A percentile compares a stretch with the other conserved stretches of the same genome.
These are phyloP conservation scores for Blastobotrys buckinghamii DNA, from an alignment of 1,139 yeast genomes.

Conservation along the genomic window DNA sequence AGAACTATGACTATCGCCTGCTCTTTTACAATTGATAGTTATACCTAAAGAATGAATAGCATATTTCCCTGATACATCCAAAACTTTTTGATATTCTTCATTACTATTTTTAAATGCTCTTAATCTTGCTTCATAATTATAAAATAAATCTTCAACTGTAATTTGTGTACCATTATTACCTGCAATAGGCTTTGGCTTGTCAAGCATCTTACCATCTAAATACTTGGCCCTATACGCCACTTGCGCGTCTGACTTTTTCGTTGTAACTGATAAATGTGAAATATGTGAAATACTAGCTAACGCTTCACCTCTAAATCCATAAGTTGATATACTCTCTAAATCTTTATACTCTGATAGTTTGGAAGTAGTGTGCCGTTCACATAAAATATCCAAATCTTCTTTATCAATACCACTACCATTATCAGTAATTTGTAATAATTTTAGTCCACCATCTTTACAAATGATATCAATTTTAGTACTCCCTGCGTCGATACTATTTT, in stretches of 20 bases:
- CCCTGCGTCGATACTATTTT: conserved; percentile 74
- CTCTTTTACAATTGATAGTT: conserved; percentile 74
- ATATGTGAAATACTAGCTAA: conserved; percentile 63
- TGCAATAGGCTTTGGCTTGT: conserved; percentile 68
- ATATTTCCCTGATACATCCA: conserved; percentile 81
- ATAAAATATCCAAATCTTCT: conserved; percentile 52
- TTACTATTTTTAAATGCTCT: conserved; percentile 50
- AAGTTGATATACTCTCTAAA: conserved; percentile 45
- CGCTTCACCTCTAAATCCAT: conserved; percentile 84
- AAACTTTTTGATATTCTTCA: conserved; percentile 64
- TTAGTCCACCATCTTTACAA: conserved; percentile 60
- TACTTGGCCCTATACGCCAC: conserved; percentile 66
- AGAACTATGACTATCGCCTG: conserved; percentile 46
- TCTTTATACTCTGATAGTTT: conserved; percentile 52
- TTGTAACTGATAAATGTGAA: conserved; percentile 62
- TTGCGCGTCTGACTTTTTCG: conserved; percentile 54
- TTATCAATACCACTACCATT: conserved; percentile 67
- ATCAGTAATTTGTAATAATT: conserved; percentile 60
- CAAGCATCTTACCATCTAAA: conserved; percentile 52
- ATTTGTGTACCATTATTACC: conserved; percentile 87
- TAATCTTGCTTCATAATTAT: conserved; percentile 76
- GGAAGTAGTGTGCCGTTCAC: conserved; percentile 69
- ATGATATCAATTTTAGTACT: conserved; percentile 57
- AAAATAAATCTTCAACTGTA: conserved; percentile 81
- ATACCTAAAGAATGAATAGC: conserved; percentile 66